A percentile compares a stretch with the other conserved stretches of the same genome.
These are phyloP conservation scores for Beta corolliflora DNA, from an alignment of 179 eudicot species.

Conservation along the genomic window DNA sequence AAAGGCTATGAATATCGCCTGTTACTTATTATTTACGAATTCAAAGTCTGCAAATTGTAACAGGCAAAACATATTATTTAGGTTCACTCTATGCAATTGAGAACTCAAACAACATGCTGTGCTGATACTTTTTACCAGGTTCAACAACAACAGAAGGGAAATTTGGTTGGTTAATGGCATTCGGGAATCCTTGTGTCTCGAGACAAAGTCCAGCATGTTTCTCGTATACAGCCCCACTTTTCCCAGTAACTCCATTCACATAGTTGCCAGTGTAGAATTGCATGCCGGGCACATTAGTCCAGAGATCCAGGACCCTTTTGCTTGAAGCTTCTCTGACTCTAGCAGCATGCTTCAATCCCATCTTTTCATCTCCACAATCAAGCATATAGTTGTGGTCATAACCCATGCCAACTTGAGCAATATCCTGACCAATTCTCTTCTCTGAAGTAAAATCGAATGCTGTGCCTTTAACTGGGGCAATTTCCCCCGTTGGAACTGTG, in stretches of 20 bases:
- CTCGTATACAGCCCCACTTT: conserved; percentile 77
- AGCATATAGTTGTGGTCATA: conserved; percentile 94
- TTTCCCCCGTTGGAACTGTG: conserved; percentile 78
- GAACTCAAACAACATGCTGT: conserved; percentile 86
- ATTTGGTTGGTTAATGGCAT: conserved; percentile 74
- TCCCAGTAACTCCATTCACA: conserved; percentile 72
- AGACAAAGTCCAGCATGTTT: conserved; percentile 84
- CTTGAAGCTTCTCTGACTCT: conserved; percentile 65
- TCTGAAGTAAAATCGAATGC: conserved; percentile 84
- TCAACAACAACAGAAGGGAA: conserved; percentile 75
- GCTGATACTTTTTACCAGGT: conserved; percentile 80
- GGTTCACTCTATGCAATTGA: conserved; percentile 45
- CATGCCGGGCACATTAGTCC: conserved; percentile 94
- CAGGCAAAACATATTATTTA: conserved; percentile 19
- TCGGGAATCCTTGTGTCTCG: conserved; percentile 96
- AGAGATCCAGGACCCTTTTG: conserved; percentile 77
- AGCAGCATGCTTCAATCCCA: conserved; percentile 78
- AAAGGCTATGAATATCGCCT: neutral
- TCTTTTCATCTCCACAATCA: conserved; percentile 75
- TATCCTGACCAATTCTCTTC: conserved; percentile 69
- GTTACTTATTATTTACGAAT: neutral
- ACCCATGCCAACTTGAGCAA: conserved; percentile 75
- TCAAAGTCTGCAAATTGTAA: neutral
- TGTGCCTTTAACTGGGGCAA: conserved; percentile 67
- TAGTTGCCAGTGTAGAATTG: conserved; percentile 93